Base-by-base conservation (phyloP, 1,284 basidiomycete species). In the Phylloboletellus chloephorus region DNA sequence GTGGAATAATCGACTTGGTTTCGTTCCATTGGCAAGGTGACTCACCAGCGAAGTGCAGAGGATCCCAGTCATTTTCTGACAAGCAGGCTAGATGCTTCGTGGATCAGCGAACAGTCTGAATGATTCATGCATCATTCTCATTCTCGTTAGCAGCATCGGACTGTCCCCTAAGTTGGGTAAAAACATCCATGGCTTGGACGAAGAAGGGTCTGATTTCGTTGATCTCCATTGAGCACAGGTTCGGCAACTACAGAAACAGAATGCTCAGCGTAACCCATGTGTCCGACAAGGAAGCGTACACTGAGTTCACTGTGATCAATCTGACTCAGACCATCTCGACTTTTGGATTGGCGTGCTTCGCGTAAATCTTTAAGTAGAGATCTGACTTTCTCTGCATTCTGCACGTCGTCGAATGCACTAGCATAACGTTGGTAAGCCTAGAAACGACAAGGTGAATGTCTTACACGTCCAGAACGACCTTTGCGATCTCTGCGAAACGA, bases 281-380 rank as follows among this genome's bases (percentile, higher is more conserved):
- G 13, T 7, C 0, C 11, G 28, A 15, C 20, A 32, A 30, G 37
- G 31, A 36, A 17, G 57, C 74, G 24, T 61, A 92, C 92, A 65
- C 83, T 83, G 15, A 96, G 73, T 58, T 87, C 85, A 52, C 76
- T 83, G 58, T 81, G 78, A 64, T 82, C 80, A 16, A 90, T 68
- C 47, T 75, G 73, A 42, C 72, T 67, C 6, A 98, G 68, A 71
- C 93, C 92, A 32, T 85, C 78, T 46, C 93, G 70, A 65, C 88
- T 85, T 63, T 98, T 98, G 20, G 90, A 85, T 63, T 98, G 95
- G 31, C 95, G 76, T 12, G 88, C 88, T 67, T 98, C 94, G 12
- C 92, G 84, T 23, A 98, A 73, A 60, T 97, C 93, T 63, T 98
- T 95, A 29, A 98, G 74, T 3, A 98, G 65, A 2, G 82, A 79